Evolutionary conservation across 2,329 filamentous ascomycete genomes (phyloP).

Genomic region (Calonectria hongkongensis): DNA sequence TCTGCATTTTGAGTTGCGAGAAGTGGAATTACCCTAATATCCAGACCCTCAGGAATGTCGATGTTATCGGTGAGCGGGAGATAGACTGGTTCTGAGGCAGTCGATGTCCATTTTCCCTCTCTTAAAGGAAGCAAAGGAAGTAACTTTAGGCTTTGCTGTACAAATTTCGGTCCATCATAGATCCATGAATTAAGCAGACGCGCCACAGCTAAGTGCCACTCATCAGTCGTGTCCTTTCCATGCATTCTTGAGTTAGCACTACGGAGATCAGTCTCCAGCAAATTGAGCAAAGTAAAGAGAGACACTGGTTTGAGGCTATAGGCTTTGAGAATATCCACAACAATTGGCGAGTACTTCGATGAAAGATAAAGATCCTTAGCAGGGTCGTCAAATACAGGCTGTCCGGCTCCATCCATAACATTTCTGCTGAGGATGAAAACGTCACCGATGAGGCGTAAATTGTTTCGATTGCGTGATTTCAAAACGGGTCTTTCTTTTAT

Average conservation of each 20-base stretch:
- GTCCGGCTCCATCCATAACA: neutral
- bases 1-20: no score
- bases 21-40: slow-evolving; percentile 19
- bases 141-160: neutral
- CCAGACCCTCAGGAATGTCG: slow-evolving; percentile 22
- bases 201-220: slow-evolving; percentile 39
- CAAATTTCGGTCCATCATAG: neutral
- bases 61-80: slow-evolving; percentile 20
- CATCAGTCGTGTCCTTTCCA: neutral
- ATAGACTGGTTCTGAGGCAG: slow-evolving; percentile 8
- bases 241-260: slow-evolving; percentile 29
- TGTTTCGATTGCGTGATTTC: neutral
- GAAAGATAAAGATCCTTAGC: slow-evolving; percentile 38
- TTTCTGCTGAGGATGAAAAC: neutral
- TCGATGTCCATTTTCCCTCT: slow-evolving; percentile 22
- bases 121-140: slow-evolving; percentile 40
- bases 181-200: neutral
- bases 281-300: fast-evolving
- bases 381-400: slow-evolving; percentile 38
- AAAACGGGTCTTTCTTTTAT: slow-evolving; percentile 12
- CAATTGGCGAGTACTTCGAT: slow-evolving; percentile 7
- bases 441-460: slow-evolving; percentile 14
- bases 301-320: slow-evolving; percentile 8
- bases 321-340: neutral
- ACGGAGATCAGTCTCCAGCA: slow-evolving; percentile 34